Evolutionary conservation across 1,284 basidiomycete genomes (phyloP), one percentile per base, ranked within the genome.

Genomic region (Ganoderma multipileum): DNA sequence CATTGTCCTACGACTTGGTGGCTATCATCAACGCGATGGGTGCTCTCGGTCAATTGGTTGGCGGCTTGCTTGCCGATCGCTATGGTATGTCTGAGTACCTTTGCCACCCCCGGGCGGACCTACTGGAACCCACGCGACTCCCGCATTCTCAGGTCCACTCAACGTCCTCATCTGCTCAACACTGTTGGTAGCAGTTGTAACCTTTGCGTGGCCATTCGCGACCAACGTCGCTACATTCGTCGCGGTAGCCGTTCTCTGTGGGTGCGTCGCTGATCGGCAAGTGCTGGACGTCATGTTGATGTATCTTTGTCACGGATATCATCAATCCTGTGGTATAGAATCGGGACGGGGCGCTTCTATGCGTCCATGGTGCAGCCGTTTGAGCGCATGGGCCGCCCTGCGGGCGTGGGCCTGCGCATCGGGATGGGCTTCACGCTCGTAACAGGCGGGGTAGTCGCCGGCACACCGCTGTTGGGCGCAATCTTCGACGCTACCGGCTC

Each of bases 161-260:
- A 89, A 87, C 70, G 79, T 87, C 36, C 85, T 89, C 78, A 83
- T 84, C 26, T 87, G 87, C 0, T 82, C 84, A 42, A 86, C 84
- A 0, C 70, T 81, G 4, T 42, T 83, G 12, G 82, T 86, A 0
- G 87, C 80, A 0, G 75, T 87, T 26, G 70, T 88, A 9, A 89
- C 87, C 1, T 86, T 82, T 68, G 82, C 82, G 1, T 90, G 89
- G 89, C 88, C 89, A 11, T 86, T 84, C 71, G 83, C 85, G 0
- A 74, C 74, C 36, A 80, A 77, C 12, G 72, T 81, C 52, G 78
- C 74, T 0, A 79, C 82, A 5, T 77, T 86, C 23, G 81, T 85
- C 11, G 79, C 76, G 7, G 76, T 90, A 33, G 83, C 55, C 7
- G 36, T 58, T 7, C 33, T 58, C 20, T 11, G 11, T 5, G 55